phyloP scores from a whole-genome alignment of 306 rosid species.

The Gastrolobium villosum region DNA sequence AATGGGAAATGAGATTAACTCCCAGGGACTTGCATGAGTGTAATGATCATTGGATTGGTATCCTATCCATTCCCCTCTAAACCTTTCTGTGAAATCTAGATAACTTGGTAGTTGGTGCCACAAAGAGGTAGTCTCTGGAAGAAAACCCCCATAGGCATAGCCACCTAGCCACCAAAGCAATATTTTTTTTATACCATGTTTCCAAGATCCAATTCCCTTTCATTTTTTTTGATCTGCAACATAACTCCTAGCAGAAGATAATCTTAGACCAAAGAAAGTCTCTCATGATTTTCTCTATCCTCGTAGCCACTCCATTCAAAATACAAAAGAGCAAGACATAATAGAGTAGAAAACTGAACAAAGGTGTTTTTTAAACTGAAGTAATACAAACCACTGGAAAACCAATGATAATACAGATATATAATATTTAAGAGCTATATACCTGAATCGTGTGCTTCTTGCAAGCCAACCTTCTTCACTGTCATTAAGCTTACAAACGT shows the following conservation, averaged over 20 bases:
- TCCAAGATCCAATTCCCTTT: background rate
- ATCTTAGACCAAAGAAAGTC: background rate
- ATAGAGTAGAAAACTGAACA: background rate
- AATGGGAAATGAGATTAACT: background rate
- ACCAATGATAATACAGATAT: background rate
- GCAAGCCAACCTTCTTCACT: slow-evolving; percentile 20
- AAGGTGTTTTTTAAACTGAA: background rate
- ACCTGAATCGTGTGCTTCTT: slow-evolving; percentile 32
- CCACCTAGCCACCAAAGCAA: background rate
- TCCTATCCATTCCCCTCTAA: background rate
- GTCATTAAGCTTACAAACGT: slow-evolving; percentile 13
- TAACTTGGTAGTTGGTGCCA: background rate
- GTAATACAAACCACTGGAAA: background rate
- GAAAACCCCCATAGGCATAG: too few species aligned
- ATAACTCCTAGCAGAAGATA: background rate
- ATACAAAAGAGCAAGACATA: background rate
- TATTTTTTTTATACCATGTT: background rate
- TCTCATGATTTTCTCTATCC: slow-evolving; percentile 10
- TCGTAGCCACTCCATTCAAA: background rate
- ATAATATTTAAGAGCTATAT: background rate
- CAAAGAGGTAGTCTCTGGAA: background rate
- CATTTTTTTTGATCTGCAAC: background rate
- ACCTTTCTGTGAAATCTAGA: background rate
- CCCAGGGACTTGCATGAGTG: background rate
- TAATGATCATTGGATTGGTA: background rate